Base-by-base conservation (phyloP, 345 rosid species). In the Acer yangbiense region DNA sequence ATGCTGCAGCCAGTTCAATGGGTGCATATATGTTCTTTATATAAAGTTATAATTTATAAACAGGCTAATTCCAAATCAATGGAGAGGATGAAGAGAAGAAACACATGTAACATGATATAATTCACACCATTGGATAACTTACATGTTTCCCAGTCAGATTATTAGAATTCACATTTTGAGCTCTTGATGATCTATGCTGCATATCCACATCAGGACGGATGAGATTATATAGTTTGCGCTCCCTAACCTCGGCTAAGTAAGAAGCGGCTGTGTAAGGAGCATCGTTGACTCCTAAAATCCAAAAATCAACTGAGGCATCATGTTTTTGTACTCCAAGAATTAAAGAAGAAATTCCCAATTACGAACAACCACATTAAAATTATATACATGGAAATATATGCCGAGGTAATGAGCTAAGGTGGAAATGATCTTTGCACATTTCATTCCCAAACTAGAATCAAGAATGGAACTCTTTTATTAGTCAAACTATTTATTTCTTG, bases 231-330 rank as follows among this genome's bases (percentile, higher is more conserved):
- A 78, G 72, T 50, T 61, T 68, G 61, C 69, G 78, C 67, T 75
- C 78, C 62, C 68, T 46, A 77, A 50, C 60, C 61, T 78, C 82
- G 21, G 80, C 85, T 27, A 80, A 68, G 77, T 65, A 60, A 35
- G 78, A 71, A 9, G 46, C 82, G 9, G 80, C 85, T 21, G 82
- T 57, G 77, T 65, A 60, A 35, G 78, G 67, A 17, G 81, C 65
- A 66, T 78, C 80, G 68, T 68, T 72, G 77, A 75, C 75, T 57
- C 83, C 83, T 81, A 69, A 50, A 73, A 65, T 72, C 58, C 25
- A 54, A 64, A 79, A 68, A 50, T 23, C 62, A 67, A 65, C 27
- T 32, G 65, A 70, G 43, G 18, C 13, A 69, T 67, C 61, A 35
- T 44, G 25, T 7, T 9, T 2, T 61, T 57, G 41, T 5, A 54